Evolutionary conservation across 768 basidiomycete genomes (phyloP).

Genomic region (Pulveroboletus sp.): DNA sequence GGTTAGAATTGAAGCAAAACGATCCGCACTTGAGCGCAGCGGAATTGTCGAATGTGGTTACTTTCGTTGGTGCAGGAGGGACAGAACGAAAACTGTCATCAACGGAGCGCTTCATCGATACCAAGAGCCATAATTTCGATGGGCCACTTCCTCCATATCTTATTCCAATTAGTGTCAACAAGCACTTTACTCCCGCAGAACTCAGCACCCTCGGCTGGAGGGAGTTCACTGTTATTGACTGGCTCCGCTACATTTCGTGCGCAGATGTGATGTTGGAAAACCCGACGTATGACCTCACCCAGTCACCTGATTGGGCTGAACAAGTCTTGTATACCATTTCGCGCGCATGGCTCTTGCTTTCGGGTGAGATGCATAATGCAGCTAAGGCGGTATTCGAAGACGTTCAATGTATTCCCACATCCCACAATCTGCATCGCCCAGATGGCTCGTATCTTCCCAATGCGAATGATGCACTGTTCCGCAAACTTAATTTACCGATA

Average conservation of each 20-base stretch:
- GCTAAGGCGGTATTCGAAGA: slow-evolving; percentile 11
- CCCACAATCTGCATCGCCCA: slow-evolving; percentile 60
- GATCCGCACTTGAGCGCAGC: too few relatives aligned
- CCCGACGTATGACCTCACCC: slow-evolving; percentile 52
- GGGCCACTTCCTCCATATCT: slow-evolving; percentile 74
- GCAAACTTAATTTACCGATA: too few relatives aligned
- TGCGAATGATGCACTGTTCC: slow-evolving; percentile 38
- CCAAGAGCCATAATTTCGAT: slow-evolving; percentile 32
- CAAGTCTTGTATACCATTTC: slow-evolving; percentile 58
- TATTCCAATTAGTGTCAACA: slow-evolving; percentile 55
- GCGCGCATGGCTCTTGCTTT: slow-evolving; percentile 57
- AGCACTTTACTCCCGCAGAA: slow-evolving; percentile 45
- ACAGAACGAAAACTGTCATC: slow-evolving; percentile 57
- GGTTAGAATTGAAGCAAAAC: too few relatives aligned
- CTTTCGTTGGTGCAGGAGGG: slow-evolving; percentile 31
- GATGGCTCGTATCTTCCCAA: slow-evolving; percentile 73
- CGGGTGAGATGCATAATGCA: slow-evolving; percentile 35
- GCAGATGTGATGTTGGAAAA: slow-evolving; percentile 36
- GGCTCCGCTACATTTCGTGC: slow-evolving; percentile 60
- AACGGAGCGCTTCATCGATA: slow-evolving; percentile 64
- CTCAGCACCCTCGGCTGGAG: slow-evolving; percentile 67
- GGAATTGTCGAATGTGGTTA: too few relatives aligned
- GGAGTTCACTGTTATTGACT: slow-evolving; percentile 67
- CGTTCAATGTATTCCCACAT: slow-evolving; percentile 42
- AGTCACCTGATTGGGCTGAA: slow-evolving; percentile 72